Percentiles rank a stretch among this genome's conserved stretches.
These are phyloP conservation scores for Aspergillus oerlinghausenensis DNA, from an alignment of 2,329 filamentous ascomycete genomes.

Conservation along the genomic window DNA sequence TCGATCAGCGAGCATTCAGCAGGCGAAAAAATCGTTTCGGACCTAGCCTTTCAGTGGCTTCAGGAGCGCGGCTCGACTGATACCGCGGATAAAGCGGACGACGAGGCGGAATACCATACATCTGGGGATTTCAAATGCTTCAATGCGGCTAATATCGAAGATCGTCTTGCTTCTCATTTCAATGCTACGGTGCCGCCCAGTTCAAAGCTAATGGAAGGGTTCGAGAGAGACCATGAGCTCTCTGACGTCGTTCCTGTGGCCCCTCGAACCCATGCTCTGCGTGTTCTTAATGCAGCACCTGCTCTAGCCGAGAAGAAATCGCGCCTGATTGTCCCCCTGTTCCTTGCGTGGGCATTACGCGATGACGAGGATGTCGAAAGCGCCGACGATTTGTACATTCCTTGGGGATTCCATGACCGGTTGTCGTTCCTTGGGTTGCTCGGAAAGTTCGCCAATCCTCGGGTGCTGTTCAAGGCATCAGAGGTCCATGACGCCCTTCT, in stretches of 20 bases:
- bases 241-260: slow-evolving; percentile 36
- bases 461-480: slow-evolving; percentile 70
- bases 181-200: slow-evolving; percentile 50
- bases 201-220: slow-evolving; percentile 58
- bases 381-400: slow-evolving; percentile 18
- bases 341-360: slow-evolving; percentile 72
- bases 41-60: slow-evolving; percentile 76
- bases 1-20: slow-evolving; percentile 64
- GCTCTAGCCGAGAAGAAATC: slow-evolving; percentile 80
- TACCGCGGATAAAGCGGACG: slow-evolving; percentile 19
- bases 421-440: slow-evolving; percentile 79
- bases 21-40: slow-evolving; percentile 69
- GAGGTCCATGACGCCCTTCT: slow-evolving; percentile 74
- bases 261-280: slow-evolving; percentile 72
- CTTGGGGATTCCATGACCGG: slow-evolving; percentile 61
- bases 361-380: slow-evolving; percentile 39
- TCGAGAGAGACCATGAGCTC: slow-evolving; percentile 57
- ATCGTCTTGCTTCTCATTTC: slow-evolving; percentile 49
- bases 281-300: slow-evolving; percentile 69
- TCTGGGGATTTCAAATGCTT: slow-evolving; percentile 71
- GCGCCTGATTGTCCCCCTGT: slow-evolving; percentile 75
- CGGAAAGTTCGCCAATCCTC: slow-evolving; percentile 79
- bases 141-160: slow-evolving; percentile 60
- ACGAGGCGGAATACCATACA: slow-evolving; percentile 21
- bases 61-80: slow-evolving; percentile 27